Conservation (phyloP, 2,329 filamentous ascomycete species). For the Colletotrichum abscissum region DNA sequence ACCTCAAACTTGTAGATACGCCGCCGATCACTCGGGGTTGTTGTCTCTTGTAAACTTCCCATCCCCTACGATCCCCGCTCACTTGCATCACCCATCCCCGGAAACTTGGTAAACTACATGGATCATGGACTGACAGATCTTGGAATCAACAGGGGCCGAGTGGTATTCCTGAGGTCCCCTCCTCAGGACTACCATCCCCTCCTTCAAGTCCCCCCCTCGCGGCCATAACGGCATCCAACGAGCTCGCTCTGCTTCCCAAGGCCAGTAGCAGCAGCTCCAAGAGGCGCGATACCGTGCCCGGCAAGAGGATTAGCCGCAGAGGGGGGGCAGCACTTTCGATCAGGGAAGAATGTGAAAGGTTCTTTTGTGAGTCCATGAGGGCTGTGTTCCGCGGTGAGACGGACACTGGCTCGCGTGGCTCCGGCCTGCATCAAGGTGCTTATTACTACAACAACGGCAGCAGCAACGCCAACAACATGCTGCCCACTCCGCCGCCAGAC, state of each 20-base stretch:
- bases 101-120: not conserved
- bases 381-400: conserved; percentile 96
- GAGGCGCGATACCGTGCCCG: conserved; percentile 53
- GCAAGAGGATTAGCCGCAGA: conserved; percentile 63
- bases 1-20: conserved; percentile 36
- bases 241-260: conserved; percentile 74
- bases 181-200: conserved; percentile 86
- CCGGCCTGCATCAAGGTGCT: conserved; percentile 84
- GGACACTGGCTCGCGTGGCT: conserved; percentile 80
- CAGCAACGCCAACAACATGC: conserved; percentile 11
- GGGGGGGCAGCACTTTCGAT: conserved; percentile 96
- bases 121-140: conserved; percentile 35
- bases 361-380: conserved; percentile 97
- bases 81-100: not conserved
- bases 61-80: not conserved
- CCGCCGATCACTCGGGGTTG: conserved; percentile 14
- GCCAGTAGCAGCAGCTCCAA: conserved; percentile 48
- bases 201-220: conserved; percentile 91
- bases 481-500: conserved; percentile 66
- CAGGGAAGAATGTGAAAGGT: conserved; percentile 99
- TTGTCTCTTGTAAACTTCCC: not conserved
- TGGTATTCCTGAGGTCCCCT: conserved; percentile 95
- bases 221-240: conserved; percentile 75
- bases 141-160: conserved; percentile 72
- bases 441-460: conserved; percentile 45